These are phyloP conservation scores for Phytophthora nicotianae DNA, from an alignment of 352 stramenopile species.

Conservation along the genomic window DNA sequence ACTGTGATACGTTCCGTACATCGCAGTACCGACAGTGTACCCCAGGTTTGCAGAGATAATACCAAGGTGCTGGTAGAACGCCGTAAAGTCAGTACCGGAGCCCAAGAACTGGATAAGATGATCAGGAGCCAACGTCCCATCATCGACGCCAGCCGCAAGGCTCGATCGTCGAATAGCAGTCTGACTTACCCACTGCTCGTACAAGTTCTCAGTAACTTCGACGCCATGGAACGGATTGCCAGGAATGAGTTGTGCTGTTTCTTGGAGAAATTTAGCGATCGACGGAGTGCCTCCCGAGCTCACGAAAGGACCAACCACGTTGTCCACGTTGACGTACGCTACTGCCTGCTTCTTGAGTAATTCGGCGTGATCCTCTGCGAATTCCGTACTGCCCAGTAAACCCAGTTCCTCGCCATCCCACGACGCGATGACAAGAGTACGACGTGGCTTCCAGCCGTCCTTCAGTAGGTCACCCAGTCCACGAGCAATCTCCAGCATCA, in stretches of 20 bases:
- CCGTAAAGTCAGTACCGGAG: constrained; percentile 75
- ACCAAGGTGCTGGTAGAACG: constrained; percentile 87
- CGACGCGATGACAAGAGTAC: constrained; percentile 76
- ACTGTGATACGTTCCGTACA: constrained; percentile 85
- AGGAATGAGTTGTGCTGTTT: constrained; percentile 59
- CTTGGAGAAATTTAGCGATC: constrained; percentile 58
- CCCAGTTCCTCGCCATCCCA: constrained; percentile 89
- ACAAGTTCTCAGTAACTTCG: constrained; percentile 35
- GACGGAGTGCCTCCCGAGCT: constrained; percentile 58
- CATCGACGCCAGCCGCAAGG: constrained; percentile 11
- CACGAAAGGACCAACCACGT: constrained; percentile 57
- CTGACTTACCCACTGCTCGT: constrained; percentile 48
- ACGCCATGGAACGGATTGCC: constrained; percentile 39
- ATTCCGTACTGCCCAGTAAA: constrained; percentile 71
- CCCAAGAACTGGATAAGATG: constrained; percentile 66
- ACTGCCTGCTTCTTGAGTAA: constrained; percentile 56
- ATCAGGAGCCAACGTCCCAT: constrained; percentile 47
- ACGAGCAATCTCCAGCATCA: constrained; percentile 85
- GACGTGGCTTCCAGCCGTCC: constrained; percentile 77
- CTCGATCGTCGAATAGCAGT: constrained; percentile 22
- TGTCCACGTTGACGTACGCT: constrained; percentile 88
- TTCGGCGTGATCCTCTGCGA: constrained; percentile 64
- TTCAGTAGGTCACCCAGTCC: constrained; percentile 67
- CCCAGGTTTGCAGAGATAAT: constrained; percentile 68
- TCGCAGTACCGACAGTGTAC: constrained; percentile 24